Base-by-base conservation (phyloP, 169 alveolate genomes). In the Plasmodium blacklocki region DNA sequence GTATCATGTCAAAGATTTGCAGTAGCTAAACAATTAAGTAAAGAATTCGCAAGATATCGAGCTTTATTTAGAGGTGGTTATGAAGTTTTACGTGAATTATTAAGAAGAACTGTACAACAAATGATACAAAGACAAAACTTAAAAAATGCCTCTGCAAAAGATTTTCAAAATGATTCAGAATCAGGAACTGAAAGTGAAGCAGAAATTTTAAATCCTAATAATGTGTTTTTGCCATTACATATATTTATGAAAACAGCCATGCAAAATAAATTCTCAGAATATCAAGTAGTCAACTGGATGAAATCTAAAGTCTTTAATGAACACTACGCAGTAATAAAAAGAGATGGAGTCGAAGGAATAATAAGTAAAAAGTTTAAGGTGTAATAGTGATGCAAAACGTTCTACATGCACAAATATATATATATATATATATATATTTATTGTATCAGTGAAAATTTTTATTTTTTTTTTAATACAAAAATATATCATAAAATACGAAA, bases 1-100 rank as follows among this genome's bases (percentile, higher is more conserved):
- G 95, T 98, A 1, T 97, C 98, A 86, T 95, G 99, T 43, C 98
- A 98, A 93, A 97, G 98, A 78, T 94, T 96, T 88, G 97, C 99
- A 2, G 97, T 98, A 5, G 99, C 99, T 15, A 96, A 96, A 74
- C 93, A 96, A 58, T 92, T 98, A 19, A 89, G 96, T 12, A 95
- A 89, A 78, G 96, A 94, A 45, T 95, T 94, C 67, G 94, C 97
- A 26, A 91, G 97, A 58, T 95, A 95, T 88, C 71, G 97, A 67
- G 94, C 96, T 74, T 71, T 95, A 54, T 95, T 95, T 73, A 92
- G 95, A 70, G 97, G 97, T 18, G 95, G 93, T 64, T 97, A 94
- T 73, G 96, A 95, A 72, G 96, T 95, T 32, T 87, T 95, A 62
- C 93, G 93, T 23, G 96, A 93, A 88, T 76, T 94, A 56, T 83